These are phyloP conservation scores for Hibiscus mutabilis DNA, from an alignment of 345 rosid species.

Conservation along the genomic window DNA sequence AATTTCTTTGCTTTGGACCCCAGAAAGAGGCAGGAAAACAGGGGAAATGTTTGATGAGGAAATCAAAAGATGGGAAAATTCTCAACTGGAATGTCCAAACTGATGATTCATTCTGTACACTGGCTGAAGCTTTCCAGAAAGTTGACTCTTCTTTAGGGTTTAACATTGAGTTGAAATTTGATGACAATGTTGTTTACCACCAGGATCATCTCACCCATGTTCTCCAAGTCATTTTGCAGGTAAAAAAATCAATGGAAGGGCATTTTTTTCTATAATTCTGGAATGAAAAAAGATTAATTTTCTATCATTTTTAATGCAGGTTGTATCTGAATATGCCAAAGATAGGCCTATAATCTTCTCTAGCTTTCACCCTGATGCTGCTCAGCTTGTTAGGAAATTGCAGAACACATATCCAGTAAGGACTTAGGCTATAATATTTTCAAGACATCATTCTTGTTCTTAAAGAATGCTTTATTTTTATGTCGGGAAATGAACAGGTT, in stretches of 20 bases:
- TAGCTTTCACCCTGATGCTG: conserved; percentile 91
- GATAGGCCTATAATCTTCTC: conserved; percentile 79
- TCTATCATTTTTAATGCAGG: conserved; percentile 35
- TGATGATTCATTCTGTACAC: conserved; percentile 77
- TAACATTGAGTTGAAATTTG: conserved; percentile 89
- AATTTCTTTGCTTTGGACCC: conserved; percentile 68
- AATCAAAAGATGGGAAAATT: conserved; percentile 70
- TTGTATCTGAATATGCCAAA: conserved; percentile 49
- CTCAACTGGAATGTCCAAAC: conserved; percentile 59
- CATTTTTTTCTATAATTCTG: too few relatives aligned
- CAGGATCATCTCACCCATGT: conserved; percentile 55
- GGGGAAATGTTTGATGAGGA: conserved; percentile 60
- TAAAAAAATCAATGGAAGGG: conserved; percentile 4
- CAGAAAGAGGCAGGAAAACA: conserved; percentile 42
- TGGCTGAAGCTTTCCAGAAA: conserved; percentile 69
- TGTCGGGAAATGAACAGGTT: conserved; percentile 33
- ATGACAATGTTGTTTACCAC: conserved; percentile 61
- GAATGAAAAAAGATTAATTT: too few relatives aligned
- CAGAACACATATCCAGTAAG: conserved; percentile 80
- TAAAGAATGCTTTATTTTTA: background rate
- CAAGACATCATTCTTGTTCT: too few relatives aligned
- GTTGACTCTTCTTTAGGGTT: conserved; percentile 70
- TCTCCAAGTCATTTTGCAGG: conserved; percentile 59
- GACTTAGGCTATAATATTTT: background rate
- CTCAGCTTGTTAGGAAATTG: conserved; percentile 53